These are phyloP conservation scores for Monosporascus sp. DNA, from an alignment of 2,329 filamentous ascomycete genomes.

Conservation along the genomic window DNA sequence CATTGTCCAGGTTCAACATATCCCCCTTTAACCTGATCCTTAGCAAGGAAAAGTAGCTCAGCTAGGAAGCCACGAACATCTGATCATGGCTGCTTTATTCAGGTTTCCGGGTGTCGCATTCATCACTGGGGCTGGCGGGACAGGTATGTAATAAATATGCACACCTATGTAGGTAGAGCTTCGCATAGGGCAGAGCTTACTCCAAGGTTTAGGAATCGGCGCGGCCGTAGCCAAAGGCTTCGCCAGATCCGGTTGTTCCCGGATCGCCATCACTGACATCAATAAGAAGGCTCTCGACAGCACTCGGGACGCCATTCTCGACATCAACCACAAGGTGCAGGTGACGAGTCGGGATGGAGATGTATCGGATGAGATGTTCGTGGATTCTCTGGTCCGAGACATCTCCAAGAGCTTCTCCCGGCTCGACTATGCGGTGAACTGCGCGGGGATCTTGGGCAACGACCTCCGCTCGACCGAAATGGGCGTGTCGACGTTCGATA, in stretches of 20 bases:
- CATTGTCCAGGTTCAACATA: no score
- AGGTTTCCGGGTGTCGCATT: constrained; percentile 40
- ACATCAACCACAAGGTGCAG: constrained; percentile 27
- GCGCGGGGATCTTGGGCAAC: constrained; percentile 45
- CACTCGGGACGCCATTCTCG: constrained; percentile 28
- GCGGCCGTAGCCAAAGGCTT: constrained; percentile 47
- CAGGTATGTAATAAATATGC: constrained; percentile 27
- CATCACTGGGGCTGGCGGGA: constrained; percentile 43
- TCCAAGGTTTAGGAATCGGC: constrained; percentile 42
- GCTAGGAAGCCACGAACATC: not conserved
- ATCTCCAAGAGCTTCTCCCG: constrained; percentile 33
- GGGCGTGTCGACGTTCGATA: constrained; percentile 43
- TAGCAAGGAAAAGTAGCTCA: not conserved
- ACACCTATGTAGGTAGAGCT: not conserved
- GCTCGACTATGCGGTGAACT: constrained; percentile 52
- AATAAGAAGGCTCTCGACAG: constrained; percentile 33
- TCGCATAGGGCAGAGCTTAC: not conserved
- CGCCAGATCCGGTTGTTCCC: constrained; percentile 41
- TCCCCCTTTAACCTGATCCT: no score
- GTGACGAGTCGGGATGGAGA: constrained; percentile 37
- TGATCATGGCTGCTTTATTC: constrained; percentile 14
- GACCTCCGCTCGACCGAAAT: constrained; percentile 40
- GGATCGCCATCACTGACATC: constrained; percentile 51
- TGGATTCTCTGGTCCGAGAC: constrained; percentile 30
- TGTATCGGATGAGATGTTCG: constrained; percentile 41